Evolutionary conservation across 495 filamentous ascomycete genomes (phyloP), one percentile per base, ranked within the genome.

Genomic region (Tuber melanosporum): DNA sequence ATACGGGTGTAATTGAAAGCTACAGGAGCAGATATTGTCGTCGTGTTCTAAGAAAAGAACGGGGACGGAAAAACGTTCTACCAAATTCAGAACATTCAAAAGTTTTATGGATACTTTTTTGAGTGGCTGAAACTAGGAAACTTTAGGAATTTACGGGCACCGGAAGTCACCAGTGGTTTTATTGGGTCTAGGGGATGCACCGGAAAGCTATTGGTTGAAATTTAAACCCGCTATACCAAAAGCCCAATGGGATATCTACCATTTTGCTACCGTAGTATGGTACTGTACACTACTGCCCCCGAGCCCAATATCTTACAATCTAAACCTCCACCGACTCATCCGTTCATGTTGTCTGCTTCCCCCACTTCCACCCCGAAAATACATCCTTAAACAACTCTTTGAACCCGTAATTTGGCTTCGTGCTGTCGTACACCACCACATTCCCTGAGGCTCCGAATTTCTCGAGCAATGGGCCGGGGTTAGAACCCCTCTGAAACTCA

Each of bases 361-460:
- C 86, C 82, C 90, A 97, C 26, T 66, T 66, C 26, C 57, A 66
- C 26, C 57, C 1, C n/a, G 57, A 66, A 66, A 66, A 66, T 43
- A 96, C 81, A 86, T 97, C 95, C 80, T 88, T 88, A 94, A 93
- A 97, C 80, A 97, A 91, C 82, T 98, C 89, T 82, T 88, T 91
- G 76, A 97, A 90, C 47, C 95, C 95, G 86, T 98, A 98, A 3
- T 84, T 84, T 36, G 90, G 89, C 81, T 88, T 87, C 77, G 89
- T 86, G 74, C 91, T 90, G 78, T 97, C 94, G 82, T 91, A 91
- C 36, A 96, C 87, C 73, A 84, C 88, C 12, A 85, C 87, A 26
- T 86, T 86, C 73, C 88, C 86, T 0, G 85, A 87, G 6, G 86
- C 87, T 0, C 85, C 83, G 79, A 81, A 92, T 85, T 43, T 87